Evolutionary conservation across 2,329 filamentous ascomycete species (phyloP), one percentile per base, ranked within the genome.

Genomic region (Zopfia rhizophila): DNA sequence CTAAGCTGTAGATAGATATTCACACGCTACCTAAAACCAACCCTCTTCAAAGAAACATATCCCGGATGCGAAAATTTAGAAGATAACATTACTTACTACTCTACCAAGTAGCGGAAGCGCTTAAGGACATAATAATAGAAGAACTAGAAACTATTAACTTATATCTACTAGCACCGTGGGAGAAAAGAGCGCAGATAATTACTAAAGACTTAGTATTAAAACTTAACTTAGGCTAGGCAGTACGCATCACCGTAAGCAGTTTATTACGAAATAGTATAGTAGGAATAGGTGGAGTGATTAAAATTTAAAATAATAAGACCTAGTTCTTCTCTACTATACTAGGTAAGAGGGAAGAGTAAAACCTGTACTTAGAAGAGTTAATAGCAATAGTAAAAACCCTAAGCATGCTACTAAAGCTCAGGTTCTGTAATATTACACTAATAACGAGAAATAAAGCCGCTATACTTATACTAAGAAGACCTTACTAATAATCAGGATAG

Each of bases 231-330:
- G 38, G 38, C 36, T 50, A 22, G 31, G 48, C 38, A 10, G 48
- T 51, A 46, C 48, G 38, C 48, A 51, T 49, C 25, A 41, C 46
- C 2, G 40, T 49, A 38, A 49, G 46, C 36, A 45, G 44, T 23
- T 48, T 32, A 25, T 18, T 32, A 32, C 45, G 30, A 14, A 48
- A 48, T 32, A 16, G 45, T 37, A 32, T 42, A 42, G 45, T 48
- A 17, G 19, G 45, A 38, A 48, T 48, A 32, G 45, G 45, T 31
- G 45, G 45, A 16, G 45, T 38, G 25, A 42, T 42, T 27, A 48
- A 28, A 14, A 42, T 42, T 25, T 38, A 48, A 22, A 42, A 33
- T 16, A 31, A 48, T 28, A 25, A 49, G 36, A 48, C 13, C 11
- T 33, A 16, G 32, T 43, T 38, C 11, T 51, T 51, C 48, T 51